Conservation (phyloP, 192 early-diverging fungal species). For the Neocallimastix lanati region DNA sequence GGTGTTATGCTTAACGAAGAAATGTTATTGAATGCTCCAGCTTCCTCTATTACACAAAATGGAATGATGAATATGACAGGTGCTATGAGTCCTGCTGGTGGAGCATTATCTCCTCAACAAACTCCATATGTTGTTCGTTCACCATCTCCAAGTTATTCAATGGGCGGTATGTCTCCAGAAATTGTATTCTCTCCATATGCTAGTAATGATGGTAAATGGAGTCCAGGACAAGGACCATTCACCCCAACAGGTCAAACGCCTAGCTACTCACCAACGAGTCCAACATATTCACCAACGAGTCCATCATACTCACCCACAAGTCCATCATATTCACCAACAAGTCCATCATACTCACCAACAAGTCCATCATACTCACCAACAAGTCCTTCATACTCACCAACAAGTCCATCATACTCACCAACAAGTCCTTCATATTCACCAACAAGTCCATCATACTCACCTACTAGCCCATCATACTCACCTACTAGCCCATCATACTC, state of each 20-base stretch:
- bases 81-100: neutral
- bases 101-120: neutral
- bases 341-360: neutral
- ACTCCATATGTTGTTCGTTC: neutral
- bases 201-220: neutral
- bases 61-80: conserved; percentile 16
- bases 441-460: conserved; percentile 38
- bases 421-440: conserved; percentile 24
- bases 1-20: conserved; percentile 87
- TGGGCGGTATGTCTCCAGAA: neutral
- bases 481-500: conserved; percentile 61
- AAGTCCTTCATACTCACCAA: neutral
- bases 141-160: neutral
- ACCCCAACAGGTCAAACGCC: conserved; percentile 13
- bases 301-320: conserved; percentile 44
- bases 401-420: neutral
- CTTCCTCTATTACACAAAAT: conserved; percentile 2
- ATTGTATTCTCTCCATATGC: neutral
- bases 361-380: neutral
- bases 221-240: neutral
- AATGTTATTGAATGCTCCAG: conserved; percentile 45
- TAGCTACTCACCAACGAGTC: conserved; percentile 26
- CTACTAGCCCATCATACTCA: conserved; percentile 47
- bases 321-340: neutral
- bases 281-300: conserved; percentile 51